Evolutionary conservation across 164 flowering plant genomes (phyloP), one percentile per base, ranked within the genome.

Genomic region (Santalum album): DNA sequence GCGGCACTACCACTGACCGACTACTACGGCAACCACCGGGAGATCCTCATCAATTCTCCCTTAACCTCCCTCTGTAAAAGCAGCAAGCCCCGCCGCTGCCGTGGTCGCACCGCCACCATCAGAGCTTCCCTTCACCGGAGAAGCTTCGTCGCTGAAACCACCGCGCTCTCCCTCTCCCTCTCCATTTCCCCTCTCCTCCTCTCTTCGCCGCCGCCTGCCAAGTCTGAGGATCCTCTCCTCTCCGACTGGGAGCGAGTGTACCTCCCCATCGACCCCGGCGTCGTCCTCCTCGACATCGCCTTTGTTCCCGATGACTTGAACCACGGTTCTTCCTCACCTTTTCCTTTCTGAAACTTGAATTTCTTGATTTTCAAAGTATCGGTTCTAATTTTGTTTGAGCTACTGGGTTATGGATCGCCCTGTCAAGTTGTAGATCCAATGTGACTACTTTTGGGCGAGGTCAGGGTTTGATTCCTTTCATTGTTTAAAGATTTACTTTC

Each of bases 241-340:
- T 71, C 95, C 6, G 98, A 88, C 53, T 91, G 98, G 98, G 98
- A 82, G 58, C 57, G 95, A 57, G 84, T 87, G 44, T 79, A 56
- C 66, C 78, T 91, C 1, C 95, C 96, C 1, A 82, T 86, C 47
- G 95, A 91, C 47, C 96, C 95, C 19, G 98, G 98, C 25, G 98
- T 91, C 17, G 96, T 87, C 25, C 88, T 91, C 48, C 96, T 91
- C 46, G 98, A 91, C 73, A 86, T 91, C 25, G 96, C 95, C 25
- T 91, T 91, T 34, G 96, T 88, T 1, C 98, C 98, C 2, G 96
- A 91, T 18, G 96, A 91, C 54, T 14, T 53, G n/a, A 72, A 58
- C 35, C 98, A 86, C 52, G 98, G 98, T 91, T 14, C 42, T 32
- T 32, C 35, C 11, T 32, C 35, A 5, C 11, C 35, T 32, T 32